These are phyloP conservation scores for Cutaneotrichosporon mucoides DNA, from an alignment of 1,284 basidiomycete species.

Conservation along the genomic window DNA sequence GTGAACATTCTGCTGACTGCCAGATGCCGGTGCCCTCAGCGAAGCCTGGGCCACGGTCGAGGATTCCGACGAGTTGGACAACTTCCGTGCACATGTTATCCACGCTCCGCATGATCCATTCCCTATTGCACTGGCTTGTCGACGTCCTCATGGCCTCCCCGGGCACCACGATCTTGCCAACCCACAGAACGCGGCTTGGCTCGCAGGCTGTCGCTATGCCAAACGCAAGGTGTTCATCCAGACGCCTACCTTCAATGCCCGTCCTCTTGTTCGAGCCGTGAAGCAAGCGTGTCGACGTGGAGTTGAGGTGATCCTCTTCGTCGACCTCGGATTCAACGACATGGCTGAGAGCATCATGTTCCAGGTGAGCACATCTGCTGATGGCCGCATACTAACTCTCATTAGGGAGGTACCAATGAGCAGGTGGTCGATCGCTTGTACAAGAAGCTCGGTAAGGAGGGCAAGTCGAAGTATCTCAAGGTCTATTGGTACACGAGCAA, in stretches of 20 bases:
- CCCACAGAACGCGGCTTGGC: conserved; percentile 72
- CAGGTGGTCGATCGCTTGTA: conserved; percentile 67
- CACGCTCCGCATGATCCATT: conserved; percentile 61
- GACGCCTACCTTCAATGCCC: conserved; percentile 71
- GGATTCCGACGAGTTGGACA: conserved; percentile 51
- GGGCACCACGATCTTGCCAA: conserved; percentile 56
- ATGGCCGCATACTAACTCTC: conserved; percentile 36
- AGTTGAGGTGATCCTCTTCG: conserved; percentile 62
- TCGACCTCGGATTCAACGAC: conserved; percentile 67
- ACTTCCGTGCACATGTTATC: conserved; percentile 57
- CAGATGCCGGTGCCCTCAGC: conserved; percentile 51
- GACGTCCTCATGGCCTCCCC: conserved; percentile 60
- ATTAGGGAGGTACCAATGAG: conserved; percentile 76
- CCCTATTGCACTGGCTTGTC: conserved; percentile 69
- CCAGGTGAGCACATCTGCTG: neutral
- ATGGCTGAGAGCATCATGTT: conserved; percentile 51
- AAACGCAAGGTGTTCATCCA: conserved; percentile 69
- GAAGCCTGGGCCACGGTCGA: conserved; percentile 52
- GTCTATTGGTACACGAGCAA: conserved; percentile 59
- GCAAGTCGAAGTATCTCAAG: conserved; percentile 57
- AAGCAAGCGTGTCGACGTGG: conserved; percentile 64
- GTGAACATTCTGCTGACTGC: neutral
- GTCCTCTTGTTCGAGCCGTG: conserved; percentile 62
- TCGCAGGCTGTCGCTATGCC: conserved; percentile 66
- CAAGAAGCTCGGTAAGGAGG: conserved; percentile 53